Base-by-base conservation (phyloP, 202 grass and related monocot species). In the Eragrostis tef region DNA sequence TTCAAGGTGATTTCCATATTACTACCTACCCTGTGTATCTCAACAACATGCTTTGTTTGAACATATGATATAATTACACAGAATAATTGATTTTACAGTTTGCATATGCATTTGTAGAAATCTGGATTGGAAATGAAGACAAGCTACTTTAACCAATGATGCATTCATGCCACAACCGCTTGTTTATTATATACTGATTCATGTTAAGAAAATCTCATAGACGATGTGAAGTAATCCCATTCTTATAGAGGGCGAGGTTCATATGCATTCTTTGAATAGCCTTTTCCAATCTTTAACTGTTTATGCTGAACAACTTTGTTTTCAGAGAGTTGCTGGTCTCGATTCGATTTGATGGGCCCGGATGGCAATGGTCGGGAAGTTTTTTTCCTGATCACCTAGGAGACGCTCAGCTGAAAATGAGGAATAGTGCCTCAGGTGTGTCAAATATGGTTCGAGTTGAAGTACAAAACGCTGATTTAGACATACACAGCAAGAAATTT, bases 291-390 rank as follows among this genome's bases (percentile, higher is more conserved):
- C 3, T 70, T 77, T 43, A 77, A 83, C 70, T 83, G 22, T 51
- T 61, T 82, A 31, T 84, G 42, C 25, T 81, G 67, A 89, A 64
- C 74, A 66, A 81, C 65, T 64, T 45, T 87, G 58, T 82, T 70
- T 89, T 85, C 90, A 98, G 95, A 86, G 95, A 98, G 51, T 79
- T 98, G 76, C 85, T 98, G 73, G 88, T 98, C 59, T 94, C 90
- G 1, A 69, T 98, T 89, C 92, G 92, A 79, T 94, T 98, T 89
- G 88, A 91, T 91, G 95, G 88, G 53, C 88, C 92, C 42, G 92
- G 95, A 74, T 98, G 90, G 84, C 95, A 93, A 81, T 98, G 95
- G 95, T 98, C 95, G 19, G 95, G 95, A 75, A 94, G 90, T 81
- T 94, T 98, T 83, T 78, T 94, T 67, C 95, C 95, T 82, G 95